Conservation (phyloP, 768 basidiomycete species). For the Mrakia hoshinonis region DNA sequence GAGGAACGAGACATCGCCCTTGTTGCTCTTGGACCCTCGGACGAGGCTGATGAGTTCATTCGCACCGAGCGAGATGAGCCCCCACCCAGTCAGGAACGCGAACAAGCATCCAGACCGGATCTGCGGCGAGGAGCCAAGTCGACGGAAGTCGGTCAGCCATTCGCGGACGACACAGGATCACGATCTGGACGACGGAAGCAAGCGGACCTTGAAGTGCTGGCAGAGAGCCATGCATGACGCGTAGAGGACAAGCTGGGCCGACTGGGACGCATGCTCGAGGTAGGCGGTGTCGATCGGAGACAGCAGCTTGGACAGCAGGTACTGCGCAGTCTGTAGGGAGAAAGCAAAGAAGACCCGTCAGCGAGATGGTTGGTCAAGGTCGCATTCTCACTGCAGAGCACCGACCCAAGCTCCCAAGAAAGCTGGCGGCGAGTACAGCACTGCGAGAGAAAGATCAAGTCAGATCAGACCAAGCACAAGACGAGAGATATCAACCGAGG, state of each 20-base stretch:
- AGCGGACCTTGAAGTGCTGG: conserved; percentile 1
- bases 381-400: not conserved
- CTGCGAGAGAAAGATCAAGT: not conserved
- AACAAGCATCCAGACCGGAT: conserved; percentile 16
- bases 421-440: conserved; percentile 19
- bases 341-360: not conserved
- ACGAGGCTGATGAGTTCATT: conserved; percentile 3
- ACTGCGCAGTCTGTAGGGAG: conserved; percentile 6
- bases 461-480: too few relatives aligned
- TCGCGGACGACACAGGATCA: too few relatives aligned
- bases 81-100: conserved; percentile 14
- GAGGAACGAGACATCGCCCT: conserved; percentile 16
- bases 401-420: conserved; percentile 20
- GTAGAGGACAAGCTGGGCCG: conserved; percentile 7
- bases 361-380: too few relatives aligned
- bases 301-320: not conserved
- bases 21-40: not conserved
- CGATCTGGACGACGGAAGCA: not conserved
- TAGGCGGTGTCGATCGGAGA: not conserved
- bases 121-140: not conserved
- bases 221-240: conserved; percentile 12
- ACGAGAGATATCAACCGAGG: not conserved
- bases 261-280: conserved; percentile 19
- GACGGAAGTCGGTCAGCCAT: not conserved
- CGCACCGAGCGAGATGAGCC: not conserved